Percentiles rank a stretch among this genome's conserved stretches.
These are phyloP conservation scores for Deuterostichococcus epilithicus DNA, from an alignment of 139 green algal species.

Conservation along the genomic window DNA sequence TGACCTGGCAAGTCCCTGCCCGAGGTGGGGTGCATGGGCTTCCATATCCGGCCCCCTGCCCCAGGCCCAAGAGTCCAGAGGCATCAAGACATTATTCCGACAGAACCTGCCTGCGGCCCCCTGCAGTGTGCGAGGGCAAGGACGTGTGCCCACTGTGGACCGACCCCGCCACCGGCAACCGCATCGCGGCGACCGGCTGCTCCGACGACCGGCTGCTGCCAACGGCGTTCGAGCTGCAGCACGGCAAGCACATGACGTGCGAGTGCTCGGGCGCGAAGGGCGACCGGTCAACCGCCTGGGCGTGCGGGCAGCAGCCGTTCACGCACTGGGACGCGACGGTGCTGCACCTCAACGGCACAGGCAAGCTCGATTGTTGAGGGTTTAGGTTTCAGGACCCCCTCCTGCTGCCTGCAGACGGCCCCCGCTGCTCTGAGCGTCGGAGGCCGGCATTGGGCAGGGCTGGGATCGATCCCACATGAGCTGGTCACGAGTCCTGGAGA, in stretches of 20 bases:
- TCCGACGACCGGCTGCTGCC: conserved; percentile 13
- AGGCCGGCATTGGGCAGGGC: too few relatives aligned
- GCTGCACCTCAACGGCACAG: not conserved
- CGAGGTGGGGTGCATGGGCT: too few relatives aligned
- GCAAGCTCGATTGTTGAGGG: too few relatives aligned
- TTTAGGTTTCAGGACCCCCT: too few relatives aligned
- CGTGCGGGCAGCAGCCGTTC: conserved; percentile 48
- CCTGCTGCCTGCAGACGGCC: too few relatives aligned
- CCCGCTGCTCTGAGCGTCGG: too few relatives aligned
- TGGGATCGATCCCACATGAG: too few relatives aligned
- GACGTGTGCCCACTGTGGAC: conserved; percentile 8
- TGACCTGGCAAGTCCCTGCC: too few relatives aligned
- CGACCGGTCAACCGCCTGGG: conserved; percentile 40
- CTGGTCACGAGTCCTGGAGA: too few relatives aligned
- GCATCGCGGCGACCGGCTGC: conserved; percentile 17
- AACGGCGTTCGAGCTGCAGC: conserved; percentile 12
- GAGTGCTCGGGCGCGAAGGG: conserved; percentile 33
- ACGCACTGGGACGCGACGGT: conserved; percentile 37
- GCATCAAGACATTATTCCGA: not conserved
- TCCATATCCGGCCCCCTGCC: too few relatives aligned
- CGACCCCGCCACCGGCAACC: not conserved
- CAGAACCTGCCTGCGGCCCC: not conserved
- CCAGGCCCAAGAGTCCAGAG: too few relatives aligned
- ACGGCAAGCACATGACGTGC: conserved; percentile 40
- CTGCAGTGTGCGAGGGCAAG: conserved; percentile 4